Percentiles rank a stretch among this genome's conserved stretches.
These are phyloP conservation scores for Torulaspora gathmanii DNA, from an alignment of 805 yeast species.

Conservation along the genomic window DNA sequence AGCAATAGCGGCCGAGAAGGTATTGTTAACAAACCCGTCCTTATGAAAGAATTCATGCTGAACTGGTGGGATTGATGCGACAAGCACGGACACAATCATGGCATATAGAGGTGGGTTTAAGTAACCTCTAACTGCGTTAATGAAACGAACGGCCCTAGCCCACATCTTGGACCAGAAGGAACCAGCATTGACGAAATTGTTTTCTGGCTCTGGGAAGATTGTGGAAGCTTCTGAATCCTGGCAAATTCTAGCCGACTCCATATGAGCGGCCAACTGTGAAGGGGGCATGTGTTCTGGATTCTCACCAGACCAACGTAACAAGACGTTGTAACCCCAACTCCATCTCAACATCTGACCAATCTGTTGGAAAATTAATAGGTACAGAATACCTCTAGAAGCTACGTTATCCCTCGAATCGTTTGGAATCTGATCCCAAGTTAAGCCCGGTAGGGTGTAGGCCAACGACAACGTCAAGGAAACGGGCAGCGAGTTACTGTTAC, in stretches of 20 bases:
- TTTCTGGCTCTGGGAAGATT: background rate
- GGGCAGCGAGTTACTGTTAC: conserved; percentile 91
- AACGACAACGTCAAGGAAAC: conserved; percentile 82
- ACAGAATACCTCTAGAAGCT: conserved; percentile 73
- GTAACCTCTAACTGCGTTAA: conserved; percentile 36
- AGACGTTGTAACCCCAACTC: conserved; percentile 81
- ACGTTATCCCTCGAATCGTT: conserved; percentile 64
- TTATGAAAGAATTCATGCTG: conserved; percentile 54
- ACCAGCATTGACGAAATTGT: conserved; percentile 2
- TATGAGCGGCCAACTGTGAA: conserved; percentile 22
- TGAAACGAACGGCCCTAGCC: conserved; percentile 6
- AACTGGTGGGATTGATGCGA: conserved; percentile 60
- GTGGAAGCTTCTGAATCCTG: conserved; percentile 8
- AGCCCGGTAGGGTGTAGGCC: conserved; percentile 68
- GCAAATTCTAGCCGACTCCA: conserved; percentile 13
- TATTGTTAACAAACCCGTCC: conserved; percentile 59
- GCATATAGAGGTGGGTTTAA: conserved; percentile 86
- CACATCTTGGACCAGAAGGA: conserved; percentile 19
- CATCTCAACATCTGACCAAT: conserved; percentile 78
- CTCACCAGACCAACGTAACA: conserved; percentile 47
- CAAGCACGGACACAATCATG: conserved; percentile 61
- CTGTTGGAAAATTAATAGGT: conserved; percentile 72
- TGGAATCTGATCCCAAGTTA: conserved; percentile 68
- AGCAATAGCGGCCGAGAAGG: conserved; percentile 56
- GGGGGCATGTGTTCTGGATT: conserved; percentile 31